phyloP scores from a whole-genome alignment of 257 asterid species.

The Solanum verrucosum region DNA sequence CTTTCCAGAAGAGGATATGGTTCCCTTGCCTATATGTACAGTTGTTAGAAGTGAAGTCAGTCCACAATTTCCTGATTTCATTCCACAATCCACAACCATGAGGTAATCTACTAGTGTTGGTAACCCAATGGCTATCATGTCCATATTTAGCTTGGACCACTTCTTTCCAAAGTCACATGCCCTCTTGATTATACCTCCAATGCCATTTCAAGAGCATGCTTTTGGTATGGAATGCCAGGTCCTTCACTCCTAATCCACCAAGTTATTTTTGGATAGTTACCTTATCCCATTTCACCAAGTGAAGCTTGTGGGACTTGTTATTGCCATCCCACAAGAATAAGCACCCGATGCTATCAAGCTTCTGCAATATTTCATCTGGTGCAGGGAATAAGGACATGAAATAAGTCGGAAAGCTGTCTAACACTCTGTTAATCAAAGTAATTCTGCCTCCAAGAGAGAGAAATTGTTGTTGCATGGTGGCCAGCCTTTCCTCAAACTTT shows the following conservation, averaged over 20 bases:
- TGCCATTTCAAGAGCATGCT: not conserved
- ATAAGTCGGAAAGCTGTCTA: not conserved
- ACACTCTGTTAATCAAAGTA: not conserved
- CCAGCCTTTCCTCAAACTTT: not conserved
- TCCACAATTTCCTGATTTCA: not conserved
- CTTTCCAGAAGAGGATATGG: not conserved
- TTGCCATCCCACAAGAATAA: not conserved
- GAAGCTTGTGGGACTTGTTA: not conserved
- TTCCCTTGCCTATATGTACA: fast-evolving
- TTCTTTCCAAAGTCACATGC: not conserved
- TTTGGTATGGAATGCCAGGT: not conserved
- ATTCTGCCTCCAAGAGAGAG: not conserved
- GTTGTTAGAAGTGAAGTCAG: not conserved
- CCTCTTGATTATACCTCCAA: not conserved
- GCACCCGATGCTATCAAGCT: not conserved
- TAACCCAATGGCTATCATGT: not conserved
- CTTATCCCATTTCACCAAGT: not conserved
- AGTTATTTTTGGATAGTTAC: not conserved
- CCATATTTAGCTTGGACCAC: not conserved
- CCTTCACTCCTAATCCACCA: not conserved
- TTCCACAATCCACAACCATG: not conserved
- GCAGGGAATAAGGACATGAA: not conserved
- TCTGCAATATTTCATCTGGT: not conserved
- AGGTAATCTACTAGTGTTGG: not conserved
- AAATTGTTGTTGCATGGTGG: not conserved